phyloP scores from a whole-genome alignment of 768 basidiomycete species.

The Daedaleopsis nitida region DNA sequence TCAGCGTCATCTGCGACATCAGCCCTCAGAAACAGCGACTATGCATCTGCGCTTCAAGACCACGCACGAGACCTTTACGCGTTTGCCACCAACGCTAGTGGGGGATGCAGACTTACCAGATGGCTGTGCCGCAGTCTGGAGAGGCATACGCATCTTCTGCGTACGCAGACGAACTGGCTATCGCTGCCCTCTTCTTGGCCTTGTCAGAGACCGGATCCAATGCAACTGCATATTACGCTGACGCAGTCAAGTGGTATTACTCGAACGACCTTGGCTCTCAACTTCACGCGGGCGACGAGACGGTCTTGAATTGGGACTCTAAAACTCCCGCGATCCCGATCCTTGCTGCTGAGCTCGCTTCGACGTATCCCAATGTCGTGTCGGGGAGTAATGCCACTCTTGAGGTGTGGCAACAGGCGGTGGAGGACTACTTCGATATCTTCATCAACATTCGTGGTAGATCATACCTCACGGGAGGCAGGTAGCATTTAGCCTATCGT shows the following conservation, averaged over 20 bases:
- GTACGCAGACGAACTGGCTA: conserved; percentile 72
- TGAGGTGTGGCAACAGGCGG: conserved; percentile 61
- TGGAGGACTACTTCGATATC: conserved; percentile 76
- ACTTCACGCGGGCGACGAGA: conserved; percentile 35
- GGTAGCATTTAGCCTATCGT: conserved; percentile 13
- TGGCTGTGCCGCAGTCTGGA: conserved; percentile 64
- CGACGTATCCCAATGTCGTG: conserved; percentile 52
- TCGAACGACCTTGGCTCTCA: conserved; percentile 52
- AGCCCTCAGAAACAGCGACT: conserved; percentile 70
- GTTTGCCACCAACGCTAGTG: conserved; percentile 71
- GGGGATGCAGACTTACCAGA: conserved; percentile 65
- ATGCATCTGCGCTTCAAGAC: conserved; percentile 64
- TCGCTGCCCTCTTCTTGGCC: conserved; percentile 78
- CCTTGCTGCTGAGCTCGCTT: conserved; percentile 72
- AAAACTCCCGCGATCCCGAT: conserved; percentile 77
- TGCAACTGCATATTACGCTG: conserved; percentile 46
- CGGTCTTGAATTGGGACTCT: conserved; percentile 88
- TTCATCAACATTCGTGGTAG: conserved; percentile 60
- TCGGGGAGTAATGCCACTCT: conserved; percentile 51
- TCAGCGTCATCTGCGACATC: conserved; percentile 57
- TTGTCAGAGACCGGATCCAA: conserved; percentile 56
- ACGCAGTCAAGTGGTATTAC: conserved; percentile 56
- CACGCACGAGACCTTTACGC: conserved; percentile 78
- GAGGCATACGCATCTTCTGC: conserved; percentile 71
- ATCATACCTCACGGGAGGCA: conserved; percentile 65